These are phyloP conservation scores for Cladosporium sp. DNA, from an alignment of 2,329 filamentous ascomycete genomes.

Conservation along the genomic window DNA sequence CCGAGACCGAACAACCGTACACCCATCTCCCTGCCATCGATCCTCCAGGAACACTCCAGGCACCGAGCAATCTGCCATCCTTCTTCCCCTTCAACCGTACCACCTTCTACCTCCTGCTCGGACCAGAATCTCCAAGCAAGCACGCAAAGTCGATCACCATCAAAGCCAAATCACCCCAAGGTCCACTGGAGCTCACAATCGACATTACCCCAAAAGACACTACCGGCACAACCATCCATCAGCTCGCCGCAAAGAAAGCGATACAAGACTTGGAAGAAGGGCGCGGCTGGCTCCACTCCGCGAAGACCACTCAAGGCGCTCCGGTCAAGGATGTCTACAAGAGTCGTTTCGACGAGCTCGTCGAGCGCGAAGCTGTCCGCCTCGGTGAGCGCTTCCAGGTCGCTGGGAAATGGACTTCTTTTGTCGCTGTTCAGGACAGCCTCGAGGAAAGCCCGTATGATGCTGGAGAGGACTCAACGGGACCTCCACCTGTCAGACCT, in stretches of 20 bases:
- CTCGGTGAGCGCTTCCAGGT: slow-evolving; percentile 65
- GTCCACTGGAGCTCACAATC: slow-evolving; percentile 61
- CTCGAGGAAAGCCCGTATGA: too few relatives aligned
- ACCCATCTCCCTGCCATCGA: slow-evolving; percentile 51
- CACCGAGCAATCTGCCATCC: slow-evolving; percentile 59
- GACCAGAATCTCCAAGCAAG: slow-evolving; percentile 44
- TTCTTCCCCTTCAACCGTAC: slow-evolving; percentile 65
- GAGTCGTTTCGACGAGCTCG: slow-evolving; percentile 55
- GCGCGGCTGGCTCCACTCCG: slow-evolving; percentile 59
- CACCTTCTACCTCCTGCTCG: slow-evolving; percentile 62
- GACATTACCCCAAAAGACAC: slow-evolving; percentile 51
- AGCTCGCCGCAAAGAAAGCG: slow-evolving; percentile 65
- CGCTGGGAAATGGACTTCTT: slow-evolving; percentile 66
- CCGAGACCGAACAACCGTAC: slow-evolving; percentile 34
- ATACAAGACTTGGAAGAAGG: slow-evolving; percentile 66
- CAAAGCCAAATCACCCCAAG: slow-evolving; percentile 52
- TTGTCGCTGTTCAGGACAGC: slow-evolving; percentile 60
- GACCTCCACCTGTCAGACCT: too few relatives aligned
- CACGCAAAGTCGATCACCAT: slow-evolving; percentile 56
- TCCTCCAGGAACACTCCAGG: slow-evolving; percentile 58
- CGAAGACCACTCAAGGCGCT: slow-evolving; percentile 40
- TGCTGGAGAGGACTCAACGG: too few relatives aligned
- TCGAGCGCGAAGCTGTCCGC: slow-evolving; percentile 62
- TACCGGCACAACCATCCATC: slow-evolving; percentile 58
- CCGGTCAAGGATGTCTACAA: slow-evolving; percentile 46